phyloP scores from a whole-genome alignment of 164 flowering plant species.

The Amborella trichopoda region DNA sequence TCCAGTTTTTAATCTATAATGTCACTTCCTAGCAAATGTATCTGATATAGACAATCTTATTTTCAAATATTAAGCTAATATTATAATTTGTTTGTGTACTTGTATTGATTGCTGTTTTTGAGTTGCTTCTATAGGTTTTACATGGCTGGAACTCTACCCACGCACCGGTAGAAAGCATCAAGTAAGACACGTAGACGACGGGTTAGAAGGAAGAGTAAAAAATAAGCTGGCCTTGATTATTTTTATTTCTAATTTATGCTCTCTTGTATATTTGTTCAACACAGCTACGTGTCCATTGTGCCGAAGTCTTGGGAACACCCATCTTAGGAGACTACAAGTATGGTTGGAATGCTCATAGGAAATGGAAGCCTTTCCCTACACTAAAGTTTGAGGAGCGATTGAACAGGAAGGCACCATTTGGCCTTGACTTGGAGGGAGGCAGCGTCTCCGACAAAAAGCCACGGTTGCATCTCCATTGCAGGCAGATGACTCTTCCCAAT shows the following conservation, averaged over 20 bases:
- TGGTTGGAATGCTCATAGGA: slow-evolving; percentile 80
- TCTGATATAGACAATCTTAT: no score
- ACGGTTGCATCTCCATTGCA: slow-evolving; percentile 76
- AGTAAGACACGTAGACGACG: slow-evolving; percentile 19
- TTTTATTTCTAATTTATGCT: background rate
- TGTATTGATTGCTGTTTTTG: background rate
- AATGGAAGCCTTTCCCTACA: slow-evolving; percentile 27
- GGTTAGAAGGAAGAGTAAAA: no score
- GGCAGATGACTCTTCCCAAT: slow-evolving; percentile 60
- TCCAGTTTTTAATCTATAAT: no score
- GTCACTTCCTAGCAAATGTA: no score
- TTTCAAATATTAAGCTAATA: no score
- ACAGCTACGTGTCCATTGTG: slow-evolving; percentile 95
- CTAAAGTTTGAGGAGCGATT: slow-evolving; percentile 8
- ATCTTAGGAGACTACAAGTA: slow-evolving; percentile 96
- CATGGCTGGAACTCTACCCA: slow-evolving; percentile 78
- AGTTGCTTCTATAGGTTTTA: slow-evolving; percentile 35
- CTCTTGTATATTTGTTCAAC: background rate
- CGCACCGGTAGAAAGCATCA: slow-evolving; percentile 91
- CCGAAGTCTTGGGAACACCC: slow-evolving; percentile 90
- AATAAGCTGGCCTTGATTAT: background rate
- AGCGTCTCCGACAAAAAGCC: slow-evolving; percentile 56
- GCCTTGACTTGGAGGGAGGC: slow-evolving; percentile 44
- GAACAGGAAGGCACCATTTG: slow-evolving; percentile 24
- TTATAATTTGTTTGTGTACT: no score